Percentiles rank a stretch among this genome's conserved stretches.
These are phyloP conservation scores for Pleurotus tuber-regium DNA, from an alignment of 768 basidiomycete species.

Conservation along the genomic window DNA sequence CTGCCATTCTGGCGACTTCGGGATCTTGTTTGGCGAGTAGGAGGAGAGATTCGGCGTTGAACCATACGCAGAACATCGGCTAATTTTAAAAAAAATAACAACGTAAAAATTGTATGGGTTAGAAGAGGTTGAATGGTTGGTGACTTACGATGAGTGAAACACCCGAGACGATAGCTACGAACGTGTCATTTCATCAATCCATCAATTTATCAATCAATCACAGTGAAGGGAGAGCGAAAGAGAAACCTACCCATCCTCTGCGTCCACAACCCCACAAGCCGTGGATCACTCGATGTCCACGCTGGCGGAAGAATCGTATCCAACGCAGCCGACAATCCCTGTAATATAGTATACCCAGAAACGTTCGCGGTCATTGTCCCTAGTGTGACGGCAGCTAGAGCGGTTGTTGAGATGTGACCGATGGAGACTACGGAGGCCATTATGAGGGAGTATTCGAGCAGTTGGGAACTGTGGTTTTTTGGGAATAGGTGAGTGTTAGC, in stretches of 20 bases:
- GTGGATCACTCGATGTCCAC: conserved; percentile 50
- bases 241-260: conserved; percentile 48
- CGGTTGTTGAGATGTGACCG: conserved; percentile 73
- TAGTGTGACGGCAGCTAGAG: conserved; percentile 62
- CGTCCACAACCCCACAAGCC: conserved; percentile 58
- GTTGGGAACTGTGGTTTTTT: conserved; percentile 35
- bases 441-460: conserved; percentile 68
- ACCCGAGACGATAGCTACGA: conserved; percentile 64
- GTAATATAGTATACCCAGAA: conserved; percentile 35
- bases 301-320: conserved; percentile 77
- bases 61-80: conserved; percentile 70
- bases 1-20: conserved; percentile 75
- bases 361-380: conserved; percentile 46
- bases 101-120: too few species aligned
- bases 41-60: conserved; percentile 76
- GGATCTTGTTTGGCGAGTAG: conserved; percentile 75
- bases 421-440: conserved; percentile 65
- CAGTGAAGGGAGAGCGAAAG: neutral
- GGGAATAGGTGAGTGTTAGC: neutral
- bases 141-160: conserved; percentile 60
- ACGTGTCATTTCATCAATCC: too few species aligned
- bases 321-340: conserved; percentile 59
- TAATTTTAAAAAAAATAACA: conserved; percentile 13
- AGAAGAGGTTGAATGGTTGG: too few species aligned
- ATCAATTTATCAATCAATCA: conserved; percentile 28